phyloP scores from a whole-genome alignment of 2,329 filamentous ascomycete species.

The Botrytis deweyae region DNA sequence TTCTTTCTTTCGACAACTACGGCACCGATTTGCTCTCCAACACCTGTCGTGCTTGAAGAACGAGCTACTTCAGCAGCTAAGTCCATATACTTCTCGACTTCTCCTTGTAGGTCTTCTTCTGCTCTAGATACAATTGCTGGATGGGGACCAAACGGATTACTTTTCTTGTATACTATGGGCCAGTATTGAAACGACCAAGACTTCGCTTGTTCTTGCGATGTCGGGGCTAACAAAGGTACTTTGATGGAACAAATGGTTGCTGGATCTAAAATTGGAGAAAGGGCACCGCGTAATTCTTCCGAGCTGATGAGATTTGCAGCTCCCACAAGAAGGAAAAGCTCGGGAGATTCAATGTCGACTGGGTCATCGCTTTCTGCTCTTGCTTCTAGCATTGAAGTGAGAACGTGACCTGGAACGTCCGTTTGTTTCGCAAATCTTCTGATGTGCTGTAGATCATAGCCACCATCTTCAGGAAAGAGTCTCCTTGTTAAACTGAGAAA shows the following conservation, averaged over 20 bases:
- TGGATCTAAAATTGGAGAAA: constrained; percentile 52
- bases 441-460: constrained; percentile 67
- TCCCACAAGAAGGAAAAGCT: constrained; percentile 50
- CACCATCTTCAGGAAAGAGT: constrained; percentile 58
- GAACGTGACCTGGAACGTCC: constrained; percentile 65
- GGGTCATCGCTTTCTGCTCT: constrained; percentile 44
- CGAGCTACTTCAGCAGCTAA: constrained; percentile 64
- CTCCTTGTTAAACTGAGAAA: constrained; percentile 52
- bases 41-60: constrained; percentile 55
- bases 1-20: constrained; percentile 63
- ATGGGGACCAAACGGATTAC: constrained; percentile 82
- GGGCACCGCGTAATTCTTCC: constrained; percentile 50
- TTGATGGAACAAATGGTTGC: constrained; percentile 49
- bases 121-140: constrained; percentile 70
- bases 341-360: constrained; percentile 48
- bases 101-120: constrained; percentile 64
- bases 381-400: constrained; percentile 53
- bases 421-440: constrained; percentile 72
- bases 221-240: constrained; percentile 72
- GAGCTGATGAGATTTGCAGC: constrained; percentile 51
- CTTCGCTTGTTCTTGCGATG: constrained; percentile 70
- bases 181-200: constrained; percentile 76
- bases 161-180: constrained; percentile 84
- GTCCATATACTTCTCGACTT: constrained; percentile 65
- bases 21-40: constrained; percentile 70